Base-by-base conservation (phyloP, 1,284 basidiomycete species). In the Hymenochaete sp. region DNA sequence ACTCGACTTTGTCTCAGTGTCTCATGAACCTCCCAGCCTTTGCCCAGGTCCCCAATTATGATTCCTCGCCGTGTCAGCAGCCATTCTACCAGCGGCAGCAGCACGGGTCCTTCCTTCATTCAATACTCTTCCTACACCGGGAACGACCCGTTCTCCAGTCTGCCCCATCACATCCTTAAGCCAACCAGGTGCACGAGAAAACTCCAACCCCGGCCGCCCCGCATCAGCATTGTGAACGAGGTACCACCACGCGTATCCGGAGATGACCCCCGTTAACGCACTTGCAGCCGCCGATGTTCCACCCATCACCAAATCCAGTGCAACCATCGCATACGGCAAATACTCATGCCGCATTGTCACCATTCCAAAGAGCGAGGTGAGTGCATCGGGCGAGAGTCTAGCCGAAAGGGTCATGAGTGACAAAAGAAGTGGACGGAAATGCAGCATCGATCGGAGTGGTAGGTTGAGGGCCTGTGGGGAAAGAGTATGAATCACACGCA, bases 211-310 rank as follows among this genome's bases (percentile, higher is more conserved):
- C 21, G 44, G 37, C 4, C 37, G 36, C 28, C 52, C 47, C 27
- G 51, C 38, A 31, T 45, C 53, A 26, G 48, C 47, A 38, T 51
- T 73, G 70, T 74, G 79, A 10, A 82, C 67, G 29, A 71, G 62
- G 76, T 79, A 82, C 77, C 80, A 86, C 84, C 85, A 91, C 2
- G 75, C 60, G 57, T 92, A 86, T 0, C 85, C 89, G 1, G 81
- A 72, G 31, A 88, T 67, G 16, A 84, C 70, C 1, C 89, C 90
- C 0, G 82, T 81, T 24, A 85, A 59, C 39, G 73, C 66, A 44
- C 67, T 58, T 1, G 78, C 73, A 2, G 78, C 83, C 3, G 70
- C 71, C 0, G 47, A 29, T 0, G 77, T 76, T 2, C 89, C 89
- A 9, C 65, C 77, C 50, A 71, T 71, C 54, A 91, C 58, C 31